A percentile compares a stretch with the other conserved stretches of the same genome.
phyloP scores from a whole-genome alignment of 306 rosid species.

The Lupinus albus region DNA sequence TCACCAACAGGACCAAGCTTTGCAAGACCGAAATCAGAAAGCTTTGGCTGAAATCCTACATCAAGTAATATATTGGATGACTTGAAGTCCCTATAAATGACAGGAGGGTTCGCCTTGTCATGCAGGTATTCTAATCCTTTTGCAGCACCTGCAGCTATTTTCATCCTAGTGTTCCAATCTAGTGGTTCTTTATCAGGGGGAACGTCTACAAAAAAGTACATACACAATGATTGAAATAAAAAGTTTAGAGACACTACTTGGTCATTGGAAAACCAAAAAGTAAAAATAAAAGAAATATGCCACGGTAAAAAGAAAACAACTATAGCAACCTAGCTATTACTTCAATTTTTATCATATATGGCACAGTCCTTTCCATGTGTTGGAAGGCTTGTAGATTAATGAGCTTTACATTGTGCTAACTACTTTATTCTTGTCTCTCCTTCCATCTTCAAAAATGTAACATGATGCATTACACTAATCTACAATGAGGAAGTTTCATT shows the following conservation, averaged over 20 bases:
- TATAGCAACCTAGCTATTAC: background rate
- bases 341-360: background rate
- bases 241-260: conserved; percentile 3
- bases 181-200: conserved; percentile 79
- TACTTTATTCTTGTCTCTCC: conserved; percentile 7
- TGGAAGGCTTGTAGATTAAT: background rate
- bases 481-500: background rate
- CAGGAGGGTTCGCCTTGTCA: conserved; percentile 91
- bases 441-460: too few species aligned
- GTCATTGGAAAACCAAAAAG: conserved; percentile 1
- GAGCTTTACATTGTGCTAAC: conserved; percentile 13
- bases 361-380: background rate
- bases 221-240: background rate
- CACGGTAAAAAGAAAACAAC: background rate
- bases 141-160: conserved; percentile 90
- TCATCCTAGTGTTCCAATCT: conserved; percentile 94
- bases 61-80: conserved; percentile 88
- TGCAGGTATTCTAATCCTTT: conserved; percentile 85
- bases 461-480: too few species aligned
- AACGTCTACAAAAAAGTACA: conserved; percentile 59
- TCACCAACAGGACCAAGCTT: conserved; percentile 94
- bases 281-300: background rate
- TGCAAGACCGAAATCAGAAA: conserved; percentile 94
- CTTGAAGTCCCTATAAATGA: conserved; percentile 88
- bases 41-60: conserved; percentile 83